Evolutionary conservation across 2,329 filamentous ascomycete genomes (phyloP).

Genomic region (Alternaria brassicae): DNA sequence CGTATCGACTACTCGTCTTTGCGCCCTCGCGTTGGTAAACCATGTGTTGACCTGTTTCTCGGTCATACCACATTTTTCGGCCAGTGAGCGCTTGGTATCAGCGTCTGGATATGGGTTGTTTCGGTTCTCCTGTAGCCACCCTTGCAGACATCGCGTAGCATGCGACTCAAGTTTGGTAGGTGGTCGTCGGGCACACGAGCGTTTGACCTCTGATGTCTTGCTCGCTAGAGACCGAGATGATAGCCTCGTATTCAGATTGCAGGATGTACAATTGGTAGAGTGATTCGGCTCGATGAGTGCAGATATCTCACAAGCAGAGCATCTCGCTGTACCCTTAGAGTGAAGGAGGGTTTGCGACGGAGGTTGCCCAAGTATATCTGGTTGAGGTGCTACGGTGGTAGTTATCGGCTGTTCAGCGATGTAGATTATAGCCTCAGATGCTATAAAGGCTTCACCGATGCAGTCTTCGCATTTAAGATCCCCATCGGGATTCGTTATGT

Average conservation of each 20-base stretch:
- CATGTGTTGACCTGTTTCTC: slow-evolving; percentile 47
- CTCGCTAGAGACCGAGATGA: slow-evolving; percentile 20
- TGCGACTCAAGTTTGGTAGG: slow-evolving; percentile 39
- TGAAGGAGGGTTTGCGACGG: background rate
- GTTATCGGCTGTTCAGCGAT: background rate
- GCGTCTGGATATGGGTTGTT: slow-evolving; percentile 43
- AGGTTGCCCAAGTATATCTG: background rate
- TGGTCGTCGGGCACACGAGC: slow-evolving; percentile 39
- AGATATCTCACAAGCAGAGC: slow-evolving; percentile 35
- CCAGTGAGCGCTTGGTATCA: slow-evolving; percentile 39
- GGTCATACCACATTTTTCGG: slow-evolving; percentile 42
- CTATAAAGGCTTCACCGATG: slow-evolving; percentile 9
- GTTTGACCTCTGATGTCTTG: slow-evolving; percentile 24
- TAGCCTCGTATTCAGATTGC: slow-evolving; percentile 11
- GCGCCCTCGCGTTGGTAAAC: slow-evolving; percentile 47
- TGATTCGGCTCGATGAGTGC: slow-evolving; percentile 21
- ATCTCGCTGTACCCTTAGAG: slow-evolving; percentile 13
- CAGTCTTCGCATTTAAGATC: slow-evolving; percentile 34
- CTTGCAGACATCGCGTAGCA: slow-evolving; percentile 36
- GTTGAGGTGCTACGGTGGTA: background rate
- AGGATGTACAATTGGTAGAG: slow-evolving; percentile 23
- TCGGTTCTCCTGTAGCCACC: slow-evolving; percentile 40
- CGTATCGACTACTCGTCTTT: slow-evolving; percentile 32
- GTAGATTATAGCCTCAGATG: background rate
- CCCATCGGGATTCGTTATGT: slow-evolving; percentile 31